Evolutionary conservation across 495 filamentous ascomycete species (phyloP).

Genomic region (Xylaria bambusicola): DNA sequence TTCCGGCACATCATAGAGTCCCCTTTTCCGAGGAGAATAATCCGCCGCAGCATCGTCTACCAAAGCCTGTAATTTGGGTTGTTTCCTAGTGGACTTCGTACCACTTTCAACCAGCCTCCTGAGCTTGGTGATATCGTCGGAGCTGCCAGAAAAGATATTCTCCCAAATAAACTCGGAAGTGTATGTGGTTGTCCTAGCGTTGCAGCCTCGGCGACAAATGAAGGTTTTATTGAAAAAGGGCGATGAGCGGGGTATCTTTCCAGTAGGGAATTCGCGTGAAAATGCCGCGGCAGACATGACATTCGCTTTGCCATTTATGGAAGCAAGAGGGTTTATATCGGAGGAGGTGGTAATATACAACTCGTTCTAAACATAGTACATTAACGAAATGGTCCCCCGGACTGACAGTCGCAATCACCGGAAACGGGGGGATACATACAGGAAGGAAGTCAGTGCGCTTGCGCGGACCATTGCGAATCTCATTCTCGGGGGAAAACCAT

Average conservation of each 20-base stretch:
- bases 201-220: constrained; percentile 85
- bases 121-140: constrained; percentile 63
- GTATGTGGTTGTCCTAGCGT: constrained; percentile 83
- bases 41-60: constrained; percentile 45
- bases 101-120: constrained; percentile 65
- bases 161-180: constrained; percentile 94
- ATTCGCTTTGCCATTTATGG: constrained; percentile 84
- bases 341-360: constrained; percentile 85
- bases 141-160: constrained; percentile 65
- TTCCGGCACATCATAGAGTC: constrained; percentile 22
- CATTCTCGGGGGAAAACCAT: constrained; percentile 91
- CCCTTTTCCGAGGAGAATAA: constrained; percentile 13
- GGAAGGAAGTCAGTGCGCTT: constrained; percentile 78
- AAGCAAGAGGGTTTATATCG: constrained; percentile 81
- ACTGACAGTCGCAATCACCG: not conserved
- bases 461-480: constrained; percentile 80
- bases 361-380: constrained; percentile 63
- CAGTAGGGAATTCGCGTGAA: constrained; percentile 67
- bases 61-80: constrained; percentile 45
- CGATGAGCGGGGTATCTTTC: constrained; percentile 71
- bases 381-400: not conserved
- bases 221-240: constrained; percentile 86
- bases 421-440: constrained; percentile 40
- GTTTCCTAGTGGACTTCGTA: constrained; percentile 71
- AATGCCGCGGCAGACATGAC: constrained; percentile 75